Conservation (phyloP, 2,329 filamentous ascomycete species). For the Aspergillus fumigatus region DNA sequence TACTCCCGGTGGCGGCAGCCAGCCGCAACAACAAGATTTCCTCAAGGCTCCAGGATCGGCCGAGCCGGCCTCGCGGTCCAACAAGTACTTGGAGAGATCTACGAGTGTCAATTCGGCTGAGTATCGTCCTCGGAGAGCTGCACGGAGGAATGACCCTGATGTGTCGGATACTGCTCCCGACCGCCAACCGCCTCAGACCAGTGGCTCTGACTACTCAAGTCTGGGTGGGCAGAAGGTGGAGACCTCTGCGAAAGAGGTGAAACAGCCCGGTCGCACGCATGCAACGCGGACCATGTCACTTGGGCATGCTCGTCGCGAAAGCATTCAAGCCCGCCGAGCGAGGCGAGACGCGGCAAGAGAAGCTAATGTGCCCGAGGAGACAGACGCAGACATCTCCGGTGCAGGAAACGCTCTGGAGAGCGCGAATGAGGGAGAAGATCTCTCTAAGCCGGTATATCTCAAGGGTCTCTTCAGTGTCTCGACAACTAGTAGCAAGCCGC, state of each 20-base stretch:
- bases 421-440: constrained; percentile 61
- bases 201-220: constrained; percentile 72
- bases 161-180: constrained; percentile 46
- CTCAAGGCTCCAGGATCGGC: constrained; percentile 67
- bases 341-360: constrained; percentile 68
- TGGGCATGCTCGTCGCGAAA: constrained; percentile 83
- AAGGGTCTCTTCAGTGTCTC: constrained; percentile 97
- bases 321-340: constrained; percentile 79
- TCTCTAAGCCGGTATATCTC: constrained; percentile 83
- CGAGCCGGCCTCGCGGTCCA: constrained; percentile 55
- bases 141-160: constrained; percentile 52
- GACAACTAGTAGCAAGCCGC: constrained; percentile 88
- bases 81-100: constrained; percentile 73
- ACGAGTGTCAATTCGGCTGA: constrained; percentile 91
- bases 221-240: constrained; percentile 44
- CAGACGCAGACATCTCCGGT: constrained; percentile 70
- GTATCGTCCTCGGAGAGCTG: constrained; percentile 60
- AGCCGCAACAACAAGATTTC: constrained; percentile 72
- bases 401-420: constrained; percentile 49
- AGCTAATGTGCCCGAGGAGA: constrained; percentile 84
- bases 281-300: constrained; percentile 78
- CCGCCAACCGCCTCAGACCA: constrained; percentile 68
- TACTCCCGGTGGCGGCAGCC: constrained; percentile 54
- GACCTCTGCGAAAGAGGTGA: constrained; percentile 46
- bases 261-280: constrained; percentile 54